phyloP scores from a whole-genome alignment of 2,329 filamentous ascomycete species.

The Penicillium sp. region DNA sequence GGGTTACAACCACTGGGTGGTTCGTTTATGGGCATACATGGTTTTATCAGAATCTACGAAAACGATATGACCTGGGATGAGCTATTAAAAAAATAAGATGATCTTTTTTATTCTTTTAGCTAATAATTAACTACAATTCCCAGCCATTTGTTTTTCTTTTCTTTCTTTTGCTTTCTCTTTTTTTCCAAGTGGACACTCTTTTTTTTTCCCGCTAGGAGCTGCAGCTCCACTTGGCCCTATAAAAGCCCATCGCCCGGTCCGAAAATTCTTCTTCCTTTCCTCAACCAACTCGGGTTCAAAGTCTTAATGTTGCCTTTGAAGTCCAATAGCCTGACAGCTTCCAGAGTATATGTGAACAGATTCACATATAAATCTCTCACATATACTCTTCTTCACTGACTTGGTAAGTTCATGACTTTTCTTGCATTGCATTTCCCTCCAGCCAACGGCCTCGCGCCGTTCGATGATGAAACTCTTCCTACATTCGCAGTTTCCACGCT shows the following conservation, averaged over 20 bases:
- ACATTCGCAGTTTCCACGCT: constrained; percentile 45
- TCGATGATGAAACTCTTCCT: constrained; percentile 44
- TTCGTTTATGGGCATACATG: constrained; percentile 5
- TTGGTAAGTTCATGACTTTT: constrained; percentile 22
- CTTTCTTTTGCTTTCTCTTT: neutral
- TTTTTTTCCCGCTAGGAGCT: constrained; percentile 29
- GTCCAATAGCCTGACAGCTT: neutral
- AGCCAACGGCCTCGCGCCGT: constrained; percentile 23
- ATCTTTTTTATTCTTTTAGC: neutral
- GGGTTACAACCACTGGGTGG: constrained; percentile 11
- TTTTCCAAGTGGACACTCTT: constrained; percentile 6
- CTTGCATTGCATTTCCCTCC: constrained; percentile 7
- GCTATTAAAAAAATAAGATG: neutral
- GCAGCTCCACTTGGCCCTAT: constrained; percentile 34
- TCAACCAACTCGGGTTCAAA: constrained; percentile 7
- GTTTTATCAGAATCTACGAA: neutral
- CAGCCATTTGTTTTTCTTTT: neutral
- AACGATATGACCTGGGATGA: neutral
- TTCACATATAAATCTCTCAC: neutral
- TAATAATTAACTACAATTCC: neutral
- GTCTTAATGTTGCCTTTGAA: constrained; percentile 9
- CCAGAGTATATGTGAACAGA: neutral
- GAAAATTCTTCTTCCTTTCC: constrained; percentile 26
- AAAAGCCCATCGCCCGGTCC: constrained; percentile 26
- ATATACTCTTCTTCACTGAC: constrained; percentile 13